phyloP scores from a whole-genome alignment of 1,284 basidiomycete genomes.

The Tilletiopsis washingtonensis region DNA sequence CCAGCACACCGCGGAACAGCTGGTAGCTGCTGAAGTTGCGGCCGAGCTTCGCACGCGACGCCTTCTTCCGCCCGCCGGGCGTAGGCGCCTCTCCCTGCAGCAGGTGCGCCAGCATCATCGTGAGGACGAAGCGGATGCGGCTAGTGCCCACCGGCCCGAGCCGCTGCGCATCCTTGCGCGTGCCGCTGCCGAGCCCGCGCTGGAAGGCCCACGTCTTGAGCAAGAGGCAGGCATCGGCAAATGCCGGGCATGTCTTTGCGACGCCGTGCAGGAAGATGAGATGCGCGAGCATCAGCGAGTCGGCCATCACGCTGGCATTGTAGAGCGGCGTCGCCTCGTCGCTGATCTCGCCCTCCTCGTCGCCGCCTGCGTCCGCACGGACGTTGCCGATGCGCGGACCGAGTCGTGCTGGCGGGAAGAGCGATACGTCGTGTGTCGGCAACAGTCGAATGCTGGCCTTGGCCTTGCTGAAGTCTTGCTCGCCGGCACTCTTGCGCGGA shows the following conservation, averaged over 20 bases:
- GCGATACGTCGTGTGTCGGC: slow-evolving; percentile 59
- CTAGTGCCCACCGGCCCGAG: slow-evolving; percentile 25
- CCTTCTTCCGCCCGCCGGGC: slow-evolving; percentile 13
- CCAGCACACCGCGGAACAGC: slow-evolving; percentile 69
- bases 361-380: not conserved
- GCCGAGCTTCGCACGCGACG: slow-evolving; percentile 52
- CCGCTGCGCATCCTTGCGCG: slow-evolving; percentile 47
- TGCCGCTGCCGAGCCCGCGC: slow-evolving; percentile 59
- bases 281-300: slow-evolving; percentile 60
- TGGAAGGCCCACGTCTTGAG: slow-evolving; percentile 85
- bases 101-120: slow-evolving; percentile 45
- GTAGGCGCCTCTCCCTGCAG: slow-evolving; percentile 48
- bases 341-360: slow-evolving; percentile 1
- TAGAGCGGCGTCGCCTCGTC: slow-evolving; percentile 61
- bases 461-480: slow-evolving; percentile 61
- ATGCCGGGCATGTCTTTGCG: slow-evolving; percentile 59
- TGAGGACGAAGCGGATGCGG: slow-evolving; percentile 60
- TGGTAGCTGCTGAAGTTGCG: slow-evolving; percentile 77
- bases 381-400: slow-evolving; percentile 54
- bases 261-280: slow-evolving; percentile 64
- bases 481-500: slow-evolving; percentile 54
- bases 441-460: slow-evolving; percentile 63
- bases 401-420: slow-evolving; percentile 60
- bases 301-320: slow-evolving; percentile 65
- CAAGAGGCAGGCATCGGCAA: slow-evolving; percentile 67